Evolutionary conservation across 148 eudicot genomes (phyloP), one percentile per base, ranked within the genome.

Genomic region (Fagopyrum homotropicum): DNA sequence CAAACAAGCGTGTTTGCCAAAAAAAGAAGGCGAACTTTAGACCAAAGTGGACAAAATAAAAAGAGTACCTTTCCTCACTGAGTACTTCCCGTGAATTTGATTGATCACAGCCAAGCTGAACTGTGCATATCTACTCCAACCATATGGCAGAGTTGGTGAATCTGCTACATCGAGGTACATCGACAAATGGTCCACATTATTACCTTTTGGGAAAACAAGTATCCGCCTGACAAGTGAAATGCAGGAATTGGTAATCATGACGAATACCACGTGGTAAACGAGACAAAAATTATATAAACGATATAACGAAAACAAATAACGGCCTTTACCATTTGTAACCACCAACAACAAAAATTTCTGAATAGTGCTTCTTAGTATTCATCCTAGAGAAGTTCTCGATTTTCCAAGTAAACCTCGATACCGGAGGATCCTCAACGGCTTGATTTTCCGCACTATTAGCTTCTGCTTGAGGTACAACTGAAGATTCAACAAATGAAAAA

Each of bases 111-210:
- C 90, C 83, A 93, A 84, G 80, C 91, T 91, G 78, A 93, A 91
- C 78, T 93, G 98, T 16, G 98, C 98, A 79, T 85, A 88, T 83
- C 98, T 85, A 82, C 93, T 91, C 98, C 98, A 93, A 14, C 98
- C 98, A 80, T 91, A 89, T n/a, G 97, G 97, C 81, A 93, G 85
- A 61, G 75, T 86, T 69, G 88, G 43, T 35, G 98, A 84, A 85
- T 93, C 97, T 45, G 97, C 97, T 60, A 93, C 98, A 83, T 93
- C 97, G 55, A 93, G 81, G 80, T 93, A 93, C 95, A 93, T 84
- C 11, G 98, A 93, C 84, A 93, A 78, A 80, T 81, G 85, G 75
- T 91, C 98, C 80, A 91, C 98, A 77, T 93, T 93, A 85, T 93
- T 93, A 59, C 98, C 98, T 79, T 91, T 93, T 0, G 97, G 97